Percentiles rank a stretch among this genome's conserved stretches.
Conservation (phyloP, 495 filamentous ascomycete genomes). For the Aspergillus sparsus region DNA sequence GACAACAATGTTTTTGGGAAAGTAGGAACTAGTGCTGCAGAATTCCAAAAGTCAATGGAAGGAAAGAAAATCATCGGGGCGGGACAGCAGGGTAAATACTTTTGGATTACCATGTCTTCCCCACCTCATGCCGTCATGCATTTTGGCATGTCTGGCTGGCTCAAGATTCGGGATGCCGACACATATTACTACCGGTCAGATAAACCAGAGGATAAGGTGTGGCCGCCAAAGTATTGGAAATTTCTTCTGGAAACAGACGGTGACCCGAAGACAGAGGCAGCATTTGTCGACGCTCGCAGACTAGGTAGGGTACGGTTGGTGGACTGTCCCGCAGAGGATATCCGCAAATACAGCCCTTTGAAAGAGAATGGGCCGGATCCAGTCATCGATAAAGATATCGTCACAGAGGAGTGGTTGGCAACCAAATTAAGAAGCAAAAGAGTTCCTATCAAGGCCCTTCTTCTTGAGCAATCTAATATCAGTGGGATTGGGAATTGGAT, state of each 20-base stretch:
- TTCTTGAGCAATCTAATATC: slow-evolving; percentile 86
- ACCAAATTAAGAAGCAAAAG: slow-evolving; percentile 69
- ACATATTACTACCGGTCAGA: slow-evolving; percentile 75
- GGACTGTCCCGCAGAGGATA: slow-evolving; percentile 71
- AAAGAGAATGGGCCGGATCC: slow-evolving; percentile 94
- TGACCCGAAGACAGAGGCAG: slow-evolving; percentile 64
- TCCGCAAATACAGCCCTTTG: slow-evolving; percentile 75
- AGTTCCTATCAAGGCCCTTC: slow-evolving; percentile 81
- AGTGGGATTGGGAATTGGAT: slow-evolving; percentile 98
- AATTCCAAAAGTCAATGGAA: slow-evolving; percentile 69
- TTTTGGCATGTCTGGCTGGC: slow-evolving; percentile 88
- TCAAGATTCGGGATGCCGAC: slow-evolving; percentile 75
- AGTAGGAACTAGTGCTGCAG: slow-evolving; percentile 71
- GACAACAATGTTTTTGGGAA: slow-evolving; percentile 86
- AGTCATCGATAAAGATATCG: slow-evolving; percentile 72
- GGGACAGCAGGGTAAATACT: slow-evolving; percentile 91
- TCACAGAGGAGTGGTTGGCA: slow-evolving; percentile 71
- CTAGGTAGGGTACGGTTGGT: slow-evolving; percentile 79
- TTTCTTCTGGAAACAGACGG: slow-evolving; percentile 70
- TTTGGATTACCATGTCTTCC: slow-evolving; percentile 75
- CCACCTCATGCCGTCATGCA: slow-evolving; percentile 90
- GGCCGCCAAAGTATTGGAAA: slow-evolving; percentile 92
- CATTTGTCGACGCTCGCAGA: slow-evolving; percentile 80
- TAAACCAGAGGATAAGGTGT: slow-evolving; percentile 61
- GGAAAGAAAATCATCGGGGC: slow-evolving; percentile 77